A percentile compares a stretch with the other conserved stretches of the same genome.
These are phyloP conservation scores for Durusdinium trenchii DNA, from an alignment of 73 alveolate species.

Conservation along the genomic window DNA sequence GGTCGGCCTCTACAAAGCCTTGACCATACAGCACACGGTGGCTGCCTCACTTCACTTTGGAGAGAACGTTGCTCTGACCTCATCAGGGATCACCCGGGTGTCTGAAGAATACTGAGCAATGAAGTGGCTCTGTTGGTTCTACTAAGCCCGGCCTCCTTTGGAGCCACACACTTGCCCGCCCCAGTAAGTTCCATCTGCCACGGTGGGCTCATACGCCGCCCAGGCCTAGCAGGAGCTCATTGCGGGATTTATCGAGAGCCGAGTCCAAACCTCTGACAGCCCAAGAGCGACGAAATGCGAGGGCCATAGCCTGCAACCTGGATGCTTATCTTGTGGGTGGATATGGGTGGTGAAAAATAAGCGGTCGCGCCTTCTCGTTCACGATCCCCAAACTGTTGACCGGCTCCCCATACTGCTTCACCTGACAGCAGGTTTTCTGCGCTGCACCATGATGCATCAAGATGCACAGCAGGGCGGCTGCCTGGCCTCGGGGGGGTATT, in stretches of 20 bases:
- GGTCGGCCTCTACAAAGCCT: too few relatives aligned
- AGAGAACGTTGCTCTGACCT: neutral
- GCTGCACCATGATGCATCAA: neutral
- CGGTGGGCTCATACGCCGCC: slow-evolving; percentile 81
- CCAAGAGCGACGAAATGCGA: too few relatives aligned
- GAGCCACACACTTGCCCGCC: slow-evolving; percentile 43
- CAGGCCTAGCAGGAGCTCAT: slow-evolving; percentile 78
- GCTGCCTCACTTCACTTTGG: neutral
- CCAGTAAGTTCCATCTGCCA: slow-evolving; percentile 86
- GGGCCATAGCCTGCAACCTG: neutral
- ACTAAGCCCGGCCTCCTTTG: neutral
- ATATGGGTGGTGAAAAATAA: neutral
- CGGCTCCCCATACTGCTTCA: slow-evolving; percentile 51
- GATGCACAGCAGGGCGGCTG: neutral
- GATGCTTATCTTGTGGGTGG: neutral
- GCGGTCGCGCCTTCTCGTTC: slow-evolving; percentile 32
- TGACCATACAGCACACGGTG: neutral
- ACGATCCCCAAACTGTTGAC: neutral
- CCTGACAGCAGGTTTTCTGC: too few relatives aligned
- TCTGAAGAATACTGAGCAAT: too few relatives aligned
- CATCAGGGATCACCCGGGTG: too few relatives aligned
- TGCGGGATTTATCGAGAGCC: neutral
- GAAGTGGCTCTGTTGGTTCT: too few relatives aligned
- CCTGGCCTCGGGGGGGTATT: slow-evolving; percentile 55
- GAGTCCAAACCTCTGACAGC: too few relatives aligned